Base-by-base conservation (phyloP, 495 filamentous ascomycete species). In the Aspergillus haitiensis region DNA sequence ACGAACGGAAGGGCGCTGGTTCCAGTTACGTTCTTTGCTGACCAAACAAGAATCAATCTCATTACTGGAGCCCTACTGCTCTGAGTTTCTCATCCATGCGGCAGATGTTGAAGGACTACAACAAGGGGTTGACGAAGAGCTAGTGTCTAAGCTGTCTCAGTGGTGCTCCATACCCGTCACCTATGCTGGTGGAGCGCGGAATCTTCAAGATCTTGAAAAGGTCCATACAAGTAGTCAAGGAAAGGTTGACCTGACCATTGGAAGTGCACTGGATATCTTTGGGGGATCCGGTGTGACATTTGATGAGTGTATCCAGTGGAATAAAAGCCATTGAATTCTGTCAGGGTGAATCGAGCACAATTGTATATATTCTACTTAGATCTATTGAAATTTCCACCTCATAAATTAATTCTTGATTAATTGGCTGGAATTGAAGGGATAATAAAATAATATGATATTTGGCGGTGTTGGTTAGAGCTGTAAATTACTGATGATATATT, bases 21-120 rank as follows among this genome's bases (percentile, higher is more conserved):
- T 45, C 10, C 34, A n/a, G 12, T 15, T 34, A 32, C 1, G 12
- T 39, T 42, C 6, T 18, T 46, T 27, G 37, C 64, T 71, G 37
- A 68, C 48, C 40, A 11, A 44, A 48, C 32, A 61, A 95, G 92
- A 87, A 70, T 88, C 87, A 3, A 96, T 98, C 53, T 80, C 81
- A 15, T 69, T 84, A 11, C 78, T 98, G 8, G 92, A 96, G 67
- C 88, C 88, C 10, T 93, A 91, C 70, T 97, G 94, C 76, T 91
- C 88, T 44, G 95, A 98, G 67, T 98, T 98, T 71, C 79, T 98
- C 50, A 91, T 98, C 66, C 95, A 98, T 67, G 94, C 94, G n/a
- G 94, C 95, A n/a, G 94, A 98, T 70, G 92, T 93, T 55, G 94
- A 98, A 70, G 94, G 94, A 8, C 76, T 98, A 49, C 95, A 97